Evolutionary conservation across 345 rosid species (phyloP).

Genomic region (Hirschfeldia incana): DNA sequence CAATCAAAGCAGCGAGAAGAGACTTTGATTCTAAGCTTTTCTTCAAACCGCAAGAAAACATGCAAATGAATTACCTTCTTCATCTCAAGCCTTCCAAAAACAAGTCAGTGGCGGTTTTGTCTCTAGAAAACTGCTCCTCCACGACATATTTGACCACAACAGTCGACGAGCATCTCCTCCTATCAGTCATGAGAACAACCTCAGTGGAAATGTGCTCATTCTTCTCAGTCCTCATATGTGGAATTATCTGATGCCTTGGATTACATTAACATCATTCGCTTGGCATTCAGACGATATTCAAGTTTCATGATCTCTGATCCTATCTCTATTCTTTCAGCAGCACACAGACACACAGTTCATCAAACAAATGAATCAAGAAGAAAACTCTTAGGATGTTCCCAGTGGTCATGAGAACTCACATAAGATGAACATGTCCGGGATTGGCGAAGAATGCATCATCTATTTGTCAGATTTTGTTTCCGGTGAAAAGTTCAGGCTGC

Average conservation of each 20-base stretch:
- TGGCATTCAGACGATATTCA: neutral
- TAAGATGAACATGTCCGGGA: neutral
- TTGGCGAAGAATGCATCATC: neutral
- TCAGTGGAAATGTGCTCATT: constrained; percentile 38
- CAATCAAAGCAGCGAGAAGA: constrained; percentile 17
- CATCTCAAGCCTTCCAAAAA: neutral
- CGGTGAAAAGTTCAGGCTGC: neutral
- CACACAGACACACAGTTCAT: neutral
- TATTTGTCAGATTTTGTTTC: neutral
- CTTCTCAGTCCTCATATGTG: neutral
- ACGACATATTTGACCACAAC: neutral
- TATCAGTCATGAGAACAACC: constrained; percentile 21
- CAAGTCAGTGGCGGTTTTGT: neutral
- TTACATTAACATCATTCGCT: neutral
- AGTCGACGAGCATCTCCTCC: constrained; percentile 11
- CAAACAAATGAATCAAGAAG: neutral
- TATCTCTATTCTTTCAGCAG: neutral
- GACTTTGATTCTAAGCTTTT: neutral
- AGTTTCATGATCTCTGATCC: neutral
- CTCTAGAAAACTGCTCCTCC: neutral
- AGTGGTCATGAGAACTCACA: neutral
- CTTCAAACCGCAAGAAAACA: neutral
- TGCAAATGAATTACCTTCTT: neutral
- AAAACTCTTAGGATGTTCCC: neutral
- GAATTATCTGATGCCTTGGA: neutral